These are phyloP conservation scores for Solanum chilense DNA, from an alignment of 257 asterid species.

Conservation along the genomic window DNA sequence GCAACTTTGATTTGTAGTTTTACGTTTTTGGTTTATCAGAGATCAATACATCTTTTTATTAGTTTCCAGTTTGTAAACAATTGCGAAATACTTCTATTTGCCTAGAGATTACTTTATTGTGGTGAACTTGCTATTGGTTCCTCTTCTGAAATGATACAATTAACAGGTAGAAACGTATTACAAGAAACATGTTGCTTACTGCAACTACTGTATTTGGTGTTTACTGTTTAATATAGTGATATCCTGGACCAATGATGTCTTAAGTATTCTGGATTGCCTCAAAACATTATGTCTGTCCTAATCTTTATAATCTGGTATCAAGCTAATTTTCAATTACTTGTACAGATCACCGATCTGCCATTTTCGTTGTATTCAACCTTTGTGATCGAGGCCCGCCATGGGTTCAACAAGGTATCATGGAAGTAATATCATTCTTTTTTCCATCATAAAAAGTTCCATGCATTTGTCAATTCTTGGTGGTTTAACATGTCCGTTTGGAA, in stretches of 20 bases:
- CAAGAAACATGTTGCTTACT: neutral
- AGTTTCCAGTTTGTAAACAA: neutral
- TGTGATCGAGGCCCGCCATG: conserved; percentile 93
- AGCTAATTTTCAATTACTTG: neutral
- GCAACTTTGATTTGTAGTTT: neutral
- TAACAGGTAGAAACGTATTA: neutral
- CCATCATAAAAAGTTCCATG: neutral
- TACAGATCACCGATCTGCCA: conserved; percentile 92
- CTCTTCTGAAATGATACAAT: neutral
- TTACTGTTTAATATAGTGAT: neutral
- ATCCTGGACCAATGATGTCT: neutral
- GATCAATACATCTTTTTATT: neutral
- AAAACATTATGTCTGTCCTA: neutral
- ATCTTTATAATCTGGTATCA: neutral
- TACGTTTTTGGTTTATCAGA: neutral
- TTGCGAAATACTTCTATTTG: neutral
- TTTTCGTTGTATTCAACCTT: conserved; percentile 90
- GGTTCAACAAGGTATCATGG: conserved; percentile 63
- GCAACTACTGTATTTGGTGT: neutral
- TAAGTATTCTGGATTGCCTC: neutral
- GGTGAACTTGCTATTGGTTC: neutral
- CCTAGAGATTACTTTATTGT: neutral
- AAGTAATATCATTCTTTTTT: neutral
- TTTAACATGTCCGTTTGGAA: neutral
- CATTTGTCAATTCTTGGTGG: neutral